Conservation (phyloP, 2,329 filamentous ascomycete genomes). For the Hymenotorrendiella dingleyae region DNA sequence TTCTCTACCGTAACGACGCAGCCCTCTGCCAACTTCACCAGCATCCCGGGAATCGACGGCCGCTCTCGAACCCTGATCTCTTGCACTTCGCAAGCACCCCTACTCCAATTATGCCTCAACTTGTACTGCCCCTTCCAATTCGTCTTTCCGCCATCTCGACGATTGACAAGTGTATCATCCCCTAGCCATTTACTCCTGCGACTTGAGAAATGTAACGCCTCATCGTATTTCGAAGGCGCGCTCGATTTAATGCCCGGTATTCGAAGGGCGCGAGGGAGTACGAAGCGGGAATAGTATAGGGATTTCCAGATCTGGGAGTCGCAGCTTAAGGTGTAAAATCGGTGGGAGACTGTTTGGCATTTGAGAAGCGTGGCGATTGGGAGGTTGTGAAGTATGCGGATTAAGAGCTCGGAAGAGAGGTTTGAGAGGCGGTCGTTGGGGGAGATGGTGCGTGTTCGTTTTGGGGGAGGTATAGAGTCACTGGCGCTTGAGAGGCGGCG, state of each 20-base stretch:
- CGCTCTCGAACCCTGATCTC: conserved; percentile 52
- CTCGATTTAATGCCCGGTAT: conserved; percentile 59
- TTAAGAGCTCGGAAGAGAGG: conserved; percentile 80
- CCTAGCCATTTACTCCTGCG: conserved; percentile 47
- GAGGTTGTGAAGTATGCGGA: conserved; percentile 78
- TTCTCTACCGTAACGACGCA: conserved; percentile 72
- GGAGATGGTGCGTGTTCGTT: conserved; percentile 16
- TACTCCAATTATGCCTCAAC: conserved; percentile 84
- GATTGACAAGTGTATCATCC: conserved; percentile 27
- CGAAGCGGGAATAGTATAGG: conserved; percentile 82
- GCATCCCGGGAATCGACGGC: conserved; percentile 44
- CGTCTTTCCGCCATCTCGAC: conserved; percentile 34
- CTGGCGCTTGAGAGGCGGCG: conserved; percentile 19
- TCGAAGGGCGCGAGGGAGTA: conserved; percentile 71
- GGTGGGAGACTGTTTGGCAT: conserved; percentile 62
- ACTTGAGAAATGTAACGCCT: conserved; percentile 30
- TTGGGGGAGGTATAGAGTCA: conserved; percentile 8
- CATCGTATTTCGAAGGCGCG: conserved; percentile 9
- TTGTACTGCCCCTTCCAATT: conserved; percentile 90
- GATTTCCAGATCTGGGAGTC: conserved; percentile 90
- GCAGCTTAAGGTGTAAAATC: conserved; percentile 64
- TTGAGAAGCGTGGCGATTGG: conserved; percentile 60
- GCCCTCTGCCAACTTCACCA: conserved; percentile 74
- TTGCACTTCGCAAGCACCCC: conserved; percentile 71
- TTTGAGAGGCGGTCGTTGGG: conserved; percentile 57